phyloP scores from a whole-genome alignment of 192 early-diverging fungal genomes.

The Coemansia sp. region DNA sequence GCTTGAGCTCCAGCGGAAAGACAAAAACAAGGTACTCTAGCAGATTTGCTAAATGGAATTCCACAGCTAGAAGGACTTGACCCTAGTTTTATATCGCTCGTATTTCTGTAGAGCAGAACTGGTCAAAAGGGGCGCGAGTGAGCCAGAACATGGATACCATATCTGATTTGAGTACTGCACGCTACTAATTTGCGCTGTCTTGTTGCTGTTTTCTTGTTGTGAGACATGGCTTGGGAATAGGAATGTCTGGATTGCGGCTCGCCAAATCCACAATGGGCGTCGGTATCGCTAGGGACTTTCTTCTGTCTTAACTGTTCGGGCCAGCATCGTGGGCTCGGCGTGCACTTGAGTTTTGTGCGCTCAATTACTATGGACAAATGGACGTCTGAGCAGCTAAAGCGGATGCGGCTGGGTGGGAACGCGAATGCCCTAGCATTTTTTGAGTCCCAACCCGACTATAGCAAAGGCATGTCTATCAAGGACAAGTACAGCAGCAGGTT shows the following conservation, averaged over 20 bases:
- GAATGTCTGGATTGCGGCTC: constrained; percentile 89
- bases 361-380: constrained; percentile 99
- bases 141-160: neutral
- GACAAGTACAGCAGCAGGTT: constrained; percentile 89
- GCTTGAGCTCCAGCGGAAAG: constrained; percentile 41
- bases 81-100: neutral
- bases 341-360: constrained; percentile 90
- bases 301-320: constrained; percentile 96
- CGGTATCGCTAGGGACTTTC: constrained; percentile 90
- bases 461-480: constrained; percentile 67
- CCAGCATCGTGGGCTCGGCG: constrained; percentile 81
- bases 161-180: neutral
- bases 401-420: constrained; percentile 94
- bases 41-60: neutral
- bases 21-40: constrained; percentile 39
- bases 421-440: constrained; percentile 83
- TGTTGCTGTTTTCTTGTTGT: constrained; percentile 2
- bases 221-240: constrained; percentile 20
- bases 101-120: neutral
- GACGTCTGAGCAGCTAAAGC: constrained; percentile 90
- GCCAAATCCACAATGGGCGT: constrained; percentile 87
- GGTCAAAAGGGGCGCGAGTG: neutral
- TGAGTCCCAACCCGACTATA: constrained; percentile 74
- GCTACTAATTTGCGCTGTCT: neutral
- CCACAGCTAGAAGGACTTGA: neutral